These are phyloP conservation scores for Coemansia sp. DNA, from an alignment of 192 early-diverging fungal species.

Conservation along the genomic window DNA sequence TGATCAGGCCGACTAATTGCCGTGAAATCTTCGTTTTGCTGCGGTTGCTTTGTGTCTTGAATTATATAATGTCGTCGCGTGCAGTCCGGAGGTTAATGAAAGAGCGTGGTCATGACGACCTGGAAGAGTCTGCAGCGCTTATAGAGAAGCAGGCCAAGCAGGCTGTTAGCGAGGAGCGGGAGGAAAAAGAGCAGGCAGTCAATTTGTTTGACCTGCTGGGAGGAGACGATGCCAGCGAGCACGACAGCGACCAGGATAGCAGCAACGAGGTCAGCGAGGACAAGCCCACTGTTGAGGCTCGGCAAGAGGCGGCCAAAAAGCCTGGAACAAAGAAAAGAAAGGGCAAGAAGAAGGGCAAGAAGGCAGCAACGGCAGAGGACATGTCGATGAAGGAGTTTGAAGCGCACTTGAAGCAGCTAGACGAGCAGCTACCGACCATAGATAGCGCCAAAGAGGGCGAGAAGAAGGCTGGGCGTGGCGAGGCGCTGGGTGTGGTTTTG, in stretches of 20 bases:
- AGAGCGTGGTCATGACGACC: constrained; percentile 48
- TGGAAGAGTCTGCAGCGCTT: constrained; percentile 29
- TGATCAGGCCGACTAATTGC: neutral
- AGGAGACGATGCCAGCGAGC: constrained; percentile 10
- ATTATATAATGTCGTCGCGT: constrained; percentile 45
- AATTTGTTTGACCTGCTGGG: constrained; percentile 51
- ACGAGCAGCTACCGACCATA: constrained; percentile 13
- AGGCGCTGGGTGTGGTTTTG: constrained; percentile 28
- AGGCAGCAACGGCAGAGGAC: constrained; percentile 6
- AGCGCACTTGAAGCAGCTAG: constrained; percentile 29
- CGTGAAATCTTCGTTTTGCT: neutral
- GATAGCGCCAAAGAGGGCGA: neutral
- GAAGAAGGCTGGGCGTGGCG: constrained; percentile 7
- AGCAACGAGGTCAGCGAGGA: constrained; percentile 6
- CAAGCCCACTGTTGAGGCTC: neutral
- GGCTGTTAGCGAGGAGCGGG: constrained; percentile 3
- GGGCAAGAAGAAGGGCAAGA: constrained; percentile 17
- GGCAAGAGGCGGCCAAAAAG: constrained; percentile 1
- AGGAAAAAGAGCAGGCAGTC: neutral
- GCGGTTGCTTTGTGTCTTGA: neutral
- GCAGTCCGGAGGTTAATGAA: constrained; percentile 40
- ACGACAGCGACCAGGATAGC: neutral
- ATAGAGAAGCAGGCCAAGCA: constrained; percentile 21
- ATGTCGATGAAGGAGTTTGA: constrained; percentile 47
- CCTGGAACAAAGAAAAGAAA: neutral